phyloP scores from a whole-genome alignment of 768 basidiomycete species.

The Termitomyces sp. region DNA sequence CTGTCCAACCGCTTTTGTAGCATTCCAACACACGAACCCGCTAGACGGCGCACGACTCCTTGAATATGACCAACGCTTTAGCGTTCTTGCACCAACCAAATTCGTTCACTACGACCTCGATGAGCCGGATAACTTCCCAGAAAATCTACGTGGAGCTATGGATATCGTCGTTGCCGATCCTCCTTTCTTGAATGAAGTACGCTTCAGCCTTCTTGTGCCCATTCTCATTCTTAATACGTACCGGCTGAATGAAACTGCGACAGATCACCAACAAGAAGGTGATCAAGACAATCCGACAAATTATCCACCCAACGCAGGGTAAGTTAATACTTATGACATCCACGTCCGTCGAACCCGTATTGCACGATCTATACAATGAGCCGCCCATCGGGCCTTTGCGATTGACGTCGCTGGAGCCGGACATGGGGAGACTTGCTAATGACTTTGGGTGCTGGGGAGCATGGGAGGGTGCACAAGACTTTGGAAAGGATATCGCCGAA shows the following conservation, averaged over 20 bases:
- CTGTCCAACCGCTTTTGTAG: constrained; percentile 44
- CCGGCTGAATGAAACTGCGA: background rate
- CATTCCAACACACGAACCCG: constrained; percentile 35
- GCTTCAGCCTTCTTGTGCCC: constrained; percentile 8
- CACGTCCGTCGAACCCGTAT: constrained; percentile 28
- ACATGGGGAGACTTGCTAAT: constrained; percentile 35
- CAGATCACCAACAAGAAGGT: constrained; percentile 37
- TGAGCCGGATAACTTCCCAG: constrained; percentile 35
- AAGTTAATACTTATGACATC: constrained; percentile 37
- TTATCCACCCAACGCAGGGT: constrained; percentile 31
- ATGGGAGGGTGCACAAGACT: constrained; percentile 34
- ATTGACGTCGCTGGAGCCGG: constrained; percentile 24
- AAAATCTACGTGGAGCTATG: constrained; percentile 23
- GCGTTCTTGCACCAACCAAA: constrained; percentile 31
- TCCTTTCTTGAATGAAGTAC: constrained; percentile 41
- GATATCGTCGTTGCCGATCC: constrained; percentile 40
- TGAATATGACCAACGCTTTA: constrained; percentile 39
- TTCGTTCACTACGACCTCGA: constrained; percentile 41
- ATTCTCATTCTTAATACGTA: background rate
- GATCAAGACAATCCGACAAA: constrained; percentile 30
- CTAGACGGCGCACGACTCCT: constrained; percentile 30
- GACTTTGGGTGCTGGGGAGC: constrained; percentile 40
- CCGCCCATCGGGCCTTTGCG: constrained; percentile 34
- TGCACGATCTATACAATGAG: constrained; percentile 29
- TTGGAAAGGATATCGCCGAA: constrained; percentile 17